Evolutionary conservation across 1,284 basidiomycete genomes (phyloP), one percentile per base, ranked within the genome.

Genomic region (Fomitopsis betulina): DNA sequence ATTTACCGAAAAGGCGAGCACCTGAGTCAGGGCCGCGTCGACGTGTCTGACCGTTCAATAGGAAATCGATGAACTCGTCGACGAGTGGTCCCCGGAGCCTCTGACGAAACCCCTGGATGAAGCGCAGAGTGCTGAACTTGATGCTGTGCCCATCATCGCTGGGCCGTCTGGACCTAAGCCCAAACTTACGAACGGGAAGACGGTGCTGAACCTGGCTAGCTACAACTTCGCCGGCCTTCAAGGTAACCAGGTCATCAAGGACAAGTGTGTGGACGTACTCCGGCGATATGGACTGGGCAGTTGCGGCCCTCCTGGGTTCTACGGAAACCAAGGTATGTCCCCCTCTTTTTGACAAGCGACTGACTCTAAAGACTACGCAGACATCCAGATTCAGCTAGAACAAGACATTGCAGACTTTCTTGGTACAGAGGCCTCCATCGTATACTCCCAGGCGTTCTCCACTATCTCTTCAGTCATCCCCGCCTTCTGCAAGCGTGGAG

Each of bases 291-390:
- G 97, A 37, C 84, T 98, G 1, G 97, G 96, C 5, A 93, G 91
- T 65, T 99, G 97, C 69, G 96, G 96, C 15, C 97, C 97, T 39
- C 91, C 96, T 33, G 95, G 96, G 8, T 99, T 99, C 78, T 99
- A 99, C 74, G 97, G 97, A 23, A 97, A 92, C 9, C 84, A 98
- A 60, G 94, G 93, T 94, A 60, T 51, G 82, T 72, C 51, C 55
- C 33, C 35, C 35, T 7, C 10, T 19, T n/a, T 10, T 21, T 21
- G 32, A n/a, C n/a, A 5, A 32, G 15, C 8, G 30, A 49, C 47
- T 45, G 17, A 2, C 17, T 25, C 32, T 54, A 10, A 54, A 45
- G 40, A 91, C 94, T 25, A 47, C 10, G 23, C 61, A 95, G 96
- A 99, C 66, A 93, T 97, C 8, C 96, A 99, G 71, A 87, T 93